phyloP scores from a whole-genome alignment of 768 basidiomycete species.

The Naganishia antarctica region DNA sequence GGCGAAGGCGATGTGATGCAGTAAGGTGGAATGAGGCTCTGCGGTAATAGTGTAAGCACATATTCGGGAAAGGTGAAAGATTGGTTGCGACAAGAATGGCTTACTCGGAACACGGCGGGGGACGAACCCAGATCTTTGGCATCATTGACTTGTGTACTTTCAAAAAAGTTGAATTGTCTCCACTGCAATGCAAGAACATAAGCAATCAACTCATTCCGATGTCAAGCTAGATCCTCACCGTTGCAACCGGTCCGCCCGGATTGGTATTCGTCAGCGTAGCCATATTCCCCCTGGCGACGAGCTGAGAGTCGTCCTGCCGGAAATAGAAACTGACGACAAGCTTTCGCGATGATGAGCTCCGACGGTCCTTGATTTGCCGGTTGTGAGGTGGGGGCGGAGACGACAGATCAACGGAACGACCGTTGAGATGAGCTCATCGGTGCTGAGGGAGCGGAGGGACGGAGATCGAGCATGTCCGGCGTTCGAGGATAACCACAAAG shows the following conservation, averaged over 20 bases:
- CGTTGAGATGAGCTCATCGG: not conserved
- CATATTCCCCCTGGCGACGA: too few species aligned
- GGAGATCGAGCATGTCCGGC: not conserved
- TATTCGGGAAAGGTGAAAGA: too few species aligned
- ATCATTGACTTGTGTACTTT: slow-evolving; percentile 69
- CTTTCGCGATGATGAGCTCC: too few species aligned
- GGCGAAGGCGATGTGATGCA: slow-evolving; percentile 39
- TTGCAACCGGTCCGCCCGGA: slow-evolving; percentile 18
- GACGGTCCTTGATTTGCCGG: too few species aligned
- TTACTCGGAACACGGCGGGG: slow-evolving; percentile 74
- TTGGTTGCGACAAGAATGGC: slow-evolving; percentile 19
- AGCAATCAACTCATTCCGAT: not conserved
- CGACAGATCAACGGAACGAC: too few species aligned
- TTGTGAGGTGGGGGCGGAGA: too few species aligned
- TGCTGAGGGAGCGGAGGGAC: not conserved
- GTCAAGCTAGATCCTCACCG: not conserved
- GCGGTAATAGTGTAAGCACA: too few species aligned
- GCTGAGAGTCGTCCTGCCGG: too few species aligned
- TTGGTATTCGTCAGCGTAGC: slow-evolving; percentile 10
- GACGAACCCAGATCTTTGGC: slow-evolving; percentile 66
- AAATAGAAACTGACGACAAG: too few species aligned
- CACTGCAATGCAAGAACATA: slow-evolving; percentile 55
- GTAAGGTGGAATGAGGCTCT: slow-evolving; percentile 35
- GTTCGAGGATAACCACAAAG: not conserved
- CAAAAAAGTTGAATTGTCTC: slow-evolving; percentile 88